These are phyloP conservation scores for Flaveria robusta DNA, from an alignment of 129 eudicot genomes.

Conservation along the genomic window DNA sequence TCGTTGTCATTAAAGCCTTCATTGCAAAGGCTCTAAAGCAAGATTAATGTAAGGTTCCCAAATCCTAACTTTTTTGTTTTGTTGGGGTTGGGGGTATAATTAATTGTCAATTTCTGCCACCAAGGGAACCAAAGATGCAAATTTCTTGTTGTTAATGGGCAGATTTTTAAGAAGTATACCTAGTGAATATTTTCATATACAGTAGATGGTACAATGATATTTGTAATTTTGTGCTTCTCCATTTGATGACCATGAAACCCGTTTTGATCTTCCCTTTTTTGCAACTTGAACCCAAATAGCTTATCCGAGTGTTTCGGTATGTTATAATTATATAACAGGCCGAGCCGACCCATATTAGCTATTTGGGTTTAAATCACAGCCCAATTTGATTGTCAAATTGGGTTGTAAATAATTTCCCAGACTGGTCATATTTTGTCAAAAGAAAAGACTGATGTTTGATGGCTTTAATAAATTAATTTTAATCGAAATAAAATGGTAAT, in stretches of 20 bases:
- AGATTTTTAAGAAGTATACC: conserved; percentile 1
- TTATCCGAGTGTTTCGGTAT: background rate
- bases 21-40: conserved; percentile 73
- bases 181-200: conserved; percentile 19
- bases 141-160: background rate
- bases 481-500: too few species aligned
- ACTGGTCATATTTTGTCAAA: background rate
- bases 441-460: too few species aligned
- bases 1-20: conserved; percentile 48
- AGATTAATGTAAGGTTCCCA: conserved; percentile 48
- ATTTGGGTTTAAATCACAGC: too few species aligned
- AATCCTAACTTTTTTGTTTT: background rate
- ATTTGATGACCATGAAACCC: background rate
- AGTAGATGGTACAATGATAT: background rate
- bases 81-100: background rate
- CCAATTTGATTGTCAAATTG: background rate
- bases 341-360: too few species aligned
- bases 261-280: background rate
- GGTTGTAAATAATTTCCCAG: background rate
- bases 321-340: background rate
- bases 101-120: conserved; percentile 8
- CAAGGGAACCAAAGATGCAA: conserved; percentile 10
- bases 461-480: too few species aligned
- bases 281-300: background rate
- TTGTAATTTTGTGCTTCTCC: background rate